Conservation (phyloP, 1,284 basidiomycete species). For the Meira miltonrushii region DNA sequence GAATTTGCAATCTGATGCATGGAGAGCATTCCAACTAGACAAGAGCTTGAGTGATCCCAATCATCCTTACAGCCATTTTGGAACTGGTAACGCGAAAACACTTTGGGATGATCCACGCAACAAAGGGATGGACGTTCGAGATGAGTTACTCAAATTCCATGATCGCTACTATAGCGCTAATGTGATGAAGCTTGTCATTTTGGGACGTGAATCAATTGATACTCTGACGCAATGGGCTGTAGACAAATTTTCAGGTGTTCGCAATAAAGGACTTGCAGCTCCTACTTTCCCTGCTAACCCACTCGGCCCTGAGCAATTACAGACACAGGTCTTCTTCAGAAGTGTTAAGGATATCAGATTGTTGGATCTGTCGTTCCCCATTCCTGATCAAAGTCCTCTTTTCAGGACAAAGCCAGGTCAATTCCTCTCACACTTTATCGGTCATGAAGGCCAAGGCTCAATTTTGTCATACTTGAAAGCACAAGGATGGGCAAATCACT, state of each 20-base stretch:
- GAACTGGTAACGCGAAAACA: constrained; percentile 80
- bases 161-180: constrained; percentile 84
- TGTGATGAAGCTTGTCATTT: constrained; percentile 83
- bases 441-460: constrained; percentile 94
- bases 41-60: constrained; percentile 72
- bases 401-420: constrained; percentile 75
- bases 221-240: constrained; percentile 68
- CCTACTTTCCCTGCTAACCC: constrained; percentile 71
- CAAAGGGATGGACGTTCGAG: constrained; percentile 75
- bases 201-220: constrained; percentile 83
- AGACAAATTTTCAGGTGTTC: constrained; percentile 70
- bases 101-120: constrained; percentile 62
- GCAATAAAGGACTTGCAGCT: constrained; percentile 63
- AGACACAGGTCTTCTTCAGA: constrained; percentile 79
- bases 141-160: constrained; percentile 94
- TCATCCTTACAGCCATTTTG: constrained; percentile 90
- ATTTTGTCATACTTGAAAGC: constrained; percentile 85
- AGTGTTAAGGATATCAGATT: constrained; percentile 86
- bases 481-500: constrained; percentile 80
- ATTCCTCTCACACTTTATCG: constrained; percentile 80
- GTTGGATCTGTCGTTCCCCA: constrained; percentile 72
- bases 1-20: constrained; percentile 88
- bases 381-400: constrained; percentile 66
- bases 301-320: constrained; percentile 52
- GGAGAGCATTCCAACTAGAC: constrained; percentile 94